phyloP scores from a whole-genome alignment of 108 stramenopile genomes.

The Aurantiochytrium sp. region DNA sequence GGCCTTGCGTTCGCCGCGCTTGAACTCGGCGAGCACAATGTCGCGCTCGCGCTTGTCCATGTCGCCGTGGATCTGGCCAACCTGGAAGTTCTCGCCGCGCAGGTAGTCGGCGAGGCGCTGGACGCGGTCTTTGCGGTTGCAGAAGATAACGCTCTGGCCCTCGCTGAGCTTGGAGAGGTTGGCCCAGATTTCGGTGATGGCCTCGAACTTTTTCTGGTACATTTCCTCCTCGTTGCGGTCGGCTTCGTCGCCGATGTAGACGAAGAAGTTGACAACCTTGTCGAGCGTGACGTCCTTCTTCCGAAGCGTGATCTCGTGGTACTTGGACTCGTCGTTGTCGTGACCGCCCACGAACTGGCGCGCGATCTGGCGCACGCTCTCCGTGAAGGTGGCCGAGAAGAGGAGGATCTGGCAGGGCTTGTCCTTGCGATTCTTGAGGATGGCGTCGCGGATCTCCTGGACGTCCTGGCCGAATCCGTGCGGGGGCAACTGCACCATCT shows the following conservation, averaged over 20 bases:
- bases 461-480: background rate
- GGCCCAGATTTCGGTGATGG: conserved; percentile 17
- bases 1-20: background rate
- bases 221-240: background rate
- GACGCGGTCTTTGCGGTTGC: background rate
- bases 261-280: conserved; percentile 8
- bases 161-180: background rate
- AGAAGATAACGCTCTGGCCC: conserved; percentile 33
- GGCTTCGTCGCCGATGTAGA: background rate
- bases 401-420: background rate
- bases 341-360: background rate
- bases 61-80: conserved; percentile 22
- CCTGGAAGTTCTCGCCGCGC: conserved; percentile 9
- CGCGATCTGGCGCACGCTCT: background rate
- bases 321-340: background rate
- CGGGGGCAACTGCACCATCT: conserved; percentile 30
- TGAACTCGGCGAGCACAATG: conserved; percentile 22
- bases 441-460: background rate
- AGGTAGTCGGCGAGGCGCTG: conserved; percentile 16
- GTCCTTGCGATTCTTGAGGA: background rate
- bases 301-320: conserved; percentile 32
- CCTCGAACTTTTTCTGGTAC: conserved; percentile 16
- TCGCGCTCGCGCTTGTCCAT: conserved; percentile 35
- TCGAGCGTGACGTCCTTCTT: conserved; percentile 31
- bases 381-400: conserved; percentile 33